A percentile compares a stretch with the other conserved stretches of the same genome.
Conservation (phyloP, 1,284 basidiomycete genomes). For the Ustanciosporium gigantosporum region DNA sequence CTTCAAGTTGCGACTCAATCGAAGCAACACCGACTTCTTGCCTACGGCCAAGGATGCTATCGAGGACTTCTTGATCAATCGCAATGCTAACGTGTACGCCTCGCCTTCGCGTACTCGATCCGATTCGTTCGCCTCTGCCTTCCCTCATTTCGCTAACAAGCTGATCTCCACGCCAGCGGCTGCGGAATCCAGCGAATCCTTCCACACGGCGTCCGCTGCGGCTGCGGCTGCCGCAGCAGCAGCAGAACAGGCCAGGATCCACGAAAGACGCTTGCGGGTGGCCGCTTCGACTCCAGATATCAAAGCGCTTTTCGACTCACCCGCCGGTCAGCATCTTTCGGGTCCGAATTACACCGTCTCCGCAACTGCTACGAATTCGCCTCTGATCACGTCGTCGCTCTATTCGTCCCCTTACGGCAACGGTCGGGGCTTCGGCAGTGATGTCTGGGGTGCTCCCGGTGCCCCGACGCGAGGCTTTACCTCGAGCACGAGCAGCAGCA, state of each 20-base stretch:
- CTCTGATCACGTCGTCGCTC: slow-evolving; percentile 46
- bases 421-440: slow-evolving; percentile 44
- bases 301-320: slow-evolving; percentile 81
- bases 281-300: slow-evolving; percentile 90
- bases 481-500: slow-evolving; percentile 25
- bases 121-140: slow-evolving; percentile 90
- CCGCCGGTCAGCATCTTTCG: slow-evolving; percentile 58
- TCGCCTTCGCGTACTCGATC: slow-evolving; percentile 65
- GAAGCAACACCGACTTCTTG: slow-evolving; percentile 75
- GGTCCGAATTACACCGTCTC: slow-evolving; percentile 62
- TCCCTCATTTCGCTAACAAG: slow-evolving; percentile 96
- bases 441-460: slow-evolving; percentile 57
- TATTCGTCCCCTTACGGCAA: slow-evolving; percentile 54
- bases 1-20: slow-evolving; percentile 92
- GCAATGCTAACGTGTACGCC: slow-evolving; percentile 68
- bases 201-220: slow-evolving; percentile 41
- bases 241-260: slow-evolving; percentile 64
- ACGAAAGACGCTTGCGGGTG: slow-evolving; percentile 76
- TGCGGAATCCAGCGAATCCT: slow-evolving; percentile 49
- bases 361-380: slow-evolving; percentile 38
- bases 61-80: slow-evolving; percentile 84
- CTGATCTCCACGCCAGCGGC: slow-evolving; percentile 63
- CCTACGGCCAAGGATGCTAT: slow-evolving; percentile 86
- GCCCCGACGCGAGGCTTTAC: slow-evolving; percentile 42
- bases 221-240: slow-evolving; percentile 20